Percentiles rank a stretch among this genome's conserved stretches.
Evolutionary conservation across 148 eudicot genomes (phyloP).

Genomic region (Nyssa sinensis): DNA sequence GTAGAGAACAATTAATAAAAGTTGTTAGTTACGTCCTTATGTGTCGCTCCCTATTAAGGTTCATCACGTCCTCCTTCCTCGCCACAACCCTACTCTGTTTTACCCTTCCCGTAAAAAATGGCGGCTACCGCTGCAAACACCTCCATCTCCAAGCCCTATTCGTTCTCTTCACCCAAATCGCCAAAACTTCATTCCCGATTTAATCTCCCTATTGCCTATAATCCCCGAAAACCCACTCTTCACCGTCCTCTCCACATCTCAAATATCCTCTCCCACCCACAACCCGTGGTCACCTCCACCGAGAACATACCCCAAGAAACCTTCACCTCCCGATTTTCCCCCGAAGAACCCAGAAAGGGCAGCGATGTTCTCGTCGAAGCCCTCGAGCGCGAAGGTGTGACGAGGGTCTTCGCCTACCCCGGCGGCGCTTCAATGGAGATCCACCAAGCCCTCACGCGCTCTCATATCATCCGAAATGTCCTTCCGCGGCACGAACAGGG

Average conservation of each 20-base stretch:
- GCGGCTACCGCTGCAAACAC: slow-evolving; percentile 25
- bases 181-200: slow-evolving; percentile 6
- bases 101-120: slow-evolving; percentile 25
- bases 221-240: slow-evolving; percentile 5
- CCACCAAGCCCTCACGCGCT: slow-evolving; percentile 46
- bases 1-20: no score
- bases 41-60: no score
- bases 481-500: slow-evolving; percentile 54
- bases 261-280: slow-evolving; percentile 11
- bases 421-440: slow-evolving; percentile 52
- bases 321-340: no score
- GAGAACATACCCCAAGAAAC: no score
- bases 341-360: no score
- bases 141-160: background rate
- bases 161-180: slow-evolving; percentile 3
- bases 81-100: no score
- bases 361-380: slow-evolving; percentile 48
- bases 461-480: slow-evolving; percentile 27
- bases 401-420: slow-evolving; percentile 43
- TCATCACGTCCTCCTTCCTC: no score
- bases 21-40: no score
- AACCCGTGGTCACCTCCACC: no score
- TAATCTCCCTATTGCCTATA: slow-evolving; percentile 15
- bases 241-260: no score
- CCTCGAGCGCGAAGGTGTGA: slow-evolving; percentile 41